Percentiles rank a stretch among this genome's conserved stretches.
Evolutionary conservation across 2,329 filamentous ascomycete genomes (phyloP).

Genomic region (Gremmenia infestans): DNA sequence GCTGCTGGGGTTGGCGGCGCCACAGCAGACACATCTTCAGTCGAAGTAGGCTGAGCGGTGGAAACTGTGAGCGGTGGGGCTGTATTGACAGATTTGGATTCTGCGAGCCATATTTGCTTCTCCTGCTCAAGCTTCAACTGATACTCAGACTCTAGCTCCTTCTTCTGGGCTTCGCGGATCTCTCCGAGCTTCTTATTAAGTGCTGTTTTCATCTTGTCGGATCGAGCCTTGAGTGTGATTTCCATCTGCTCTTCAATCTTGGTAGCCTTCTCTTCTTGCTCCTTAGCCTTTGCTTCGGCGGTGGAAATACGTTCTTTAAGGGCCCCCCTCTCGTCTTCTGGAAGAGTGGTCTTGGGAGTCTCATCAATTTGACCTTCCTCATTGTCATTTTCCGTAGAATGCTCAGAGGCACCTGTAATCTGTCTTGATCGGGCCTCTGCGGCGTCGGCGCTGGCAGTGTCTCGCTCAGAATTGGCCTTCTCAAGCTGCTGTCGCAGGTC

Average conservation of each 20-base stretch:
- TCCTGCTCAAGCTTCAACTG: conserved; percentile 55
- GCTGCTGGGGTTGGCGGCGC: conserved; percentile 1
- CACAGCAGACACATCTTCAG: conserved; percentile 2
- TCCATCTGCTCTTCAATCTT: conserved; percentile 56
- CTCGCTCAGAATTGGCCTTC: conserved; percentile 56
- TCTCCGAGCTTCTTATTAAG: conserved; percentile 64
- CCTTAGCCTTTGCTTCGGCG: conserved; percentile 57
- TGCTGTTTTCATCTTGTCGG: conserved; percentile 63
- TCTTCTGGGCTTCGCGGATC: conserved; percentile 46
- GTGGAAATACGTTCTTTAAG: conserved; percentile 58
- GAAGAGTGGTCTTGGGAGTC: conserved; percentile 32
- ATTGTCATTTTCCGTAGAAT: conserved; percentile 42
- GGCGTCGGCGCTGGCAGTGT: conserved; percentile 38
- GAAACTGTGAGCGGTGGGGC: conserved; percentile 23
- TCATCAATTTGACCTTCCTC: conserved; percentile 53
- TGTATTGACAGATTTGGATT: conserved; percentile 35
- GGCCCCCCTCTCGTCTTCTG: conserved; percentile 54
- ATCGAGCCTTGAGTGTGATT: conserved; percentile 57
- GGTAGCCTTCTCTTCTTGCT: conserved; percentile 56
- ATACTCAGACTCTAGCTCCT: conserved; percentile 44
- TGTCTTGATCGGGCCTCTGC: conserved; percentile 41
- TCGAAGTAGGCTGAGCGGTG: conserved; percentile 38
- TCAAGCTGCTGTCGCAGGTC: conserved; percentile 55
- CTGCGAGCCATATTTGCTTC: conserved; percentile 56
- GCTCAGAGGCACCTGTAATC: conserved; percentile 25